These are phyloP conservation scores for Heritiera fomes DNA, from an alignment of 345 rosid species.

Conservation along the genomic window DNA sequence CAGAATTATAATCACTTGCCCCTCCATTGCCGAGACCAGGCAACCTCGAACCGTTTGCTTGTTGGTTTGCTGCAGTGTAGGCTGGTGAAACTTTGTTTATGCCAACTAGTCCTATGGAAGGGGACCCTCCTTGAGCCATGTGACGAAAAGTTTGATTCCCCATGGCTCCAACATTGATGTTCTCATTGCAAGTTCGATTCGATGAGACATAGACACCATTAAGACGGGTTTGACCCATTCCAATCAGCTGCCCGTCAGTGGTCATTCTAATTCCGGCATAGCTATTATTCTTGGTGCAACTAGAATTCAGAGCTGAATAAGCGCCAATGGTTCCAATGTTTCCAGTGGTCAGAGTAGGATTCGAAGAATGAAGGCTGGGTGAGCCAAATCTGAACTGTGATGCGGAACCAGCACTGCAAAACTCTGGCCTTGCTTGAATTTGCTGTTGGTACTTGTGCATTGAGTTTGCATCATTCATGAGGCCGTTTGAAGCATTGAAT, in stretches of 20 bases:
- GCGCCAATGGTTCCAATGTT: not conserved
- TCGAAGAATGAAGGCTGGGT: not conserved
- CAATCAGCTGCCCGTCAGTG: constrained; percentile 11
- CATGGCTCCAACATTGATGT: not conserved
- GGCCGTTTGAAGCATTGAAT: not conserved
- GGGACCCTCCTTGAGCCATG: not conserved
- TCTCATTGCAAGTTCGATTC: constrained; percentile 1
- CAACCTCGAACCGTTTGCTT: not conserved
- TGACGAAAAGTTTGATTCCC: not conserved
- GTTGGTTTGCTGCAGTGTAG: not conserved
- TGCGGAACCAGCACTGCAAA: not conserved
- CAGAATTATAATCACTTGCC: constrained; percentile 1
- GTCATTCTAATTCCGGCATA: constrained; percentile 25
- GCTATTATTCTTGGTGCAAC: not conserved
- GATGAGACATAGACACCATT: not conserved
- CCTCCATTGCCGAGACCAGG: not conserved
- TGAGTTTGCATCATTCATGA: constrained; percentile 14
- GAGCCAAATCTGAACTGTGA: constrained; percentile 8
- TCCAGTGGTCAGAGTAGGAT: not conserved
- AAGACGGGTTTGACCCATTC: constrained; percentile 9
- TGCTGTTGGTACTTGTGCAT: not conserved
- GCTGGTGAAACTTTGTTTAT: not conserved
- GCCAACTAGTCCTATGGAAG: not conserved
- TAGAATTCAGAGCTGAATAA: not conserved
- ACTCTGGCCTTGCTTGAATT: not conserved